Evolutionary conservation across 163 green algal genomes (phyloP).

Genomic region (Prototheca stagnorum): DNA sequence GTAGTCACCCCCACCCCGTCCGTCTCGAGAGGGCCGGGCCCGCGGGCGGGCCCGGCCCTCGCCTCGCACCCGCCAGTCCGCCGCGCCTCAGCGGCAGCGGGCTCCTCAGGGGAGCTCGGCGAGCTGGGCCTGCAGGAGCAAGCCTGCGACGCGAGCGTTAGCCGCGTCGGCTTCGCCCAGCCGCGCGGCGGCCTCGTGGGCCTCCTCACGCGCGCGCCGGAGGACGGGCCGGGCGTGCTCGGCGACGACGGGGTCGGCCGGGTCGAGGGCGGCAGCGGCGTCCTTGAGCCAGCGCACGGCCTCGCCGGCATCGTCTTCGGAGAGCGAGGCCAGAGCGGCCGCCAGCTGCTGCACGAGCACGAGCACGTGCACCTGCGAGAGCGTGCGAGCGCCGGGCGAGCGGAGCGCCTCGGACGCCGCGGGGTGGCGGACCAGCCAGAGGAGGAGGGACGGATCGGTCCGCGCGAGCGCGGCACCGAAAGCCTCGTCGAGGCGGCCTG

Average conservation of each 20-base stretch:
- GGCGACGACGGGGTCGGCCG: constrained; percentile 23
- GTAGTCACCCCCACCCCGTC: too few relatives aligned
- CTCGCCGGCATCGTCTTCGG: constrained; percentile 12
- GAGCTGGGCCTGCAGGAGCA: background rate
- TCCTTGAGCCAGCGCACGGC: constrained; percentile 57
- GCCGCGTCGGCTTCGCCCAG: background rate
- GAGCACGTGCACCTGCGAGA: constrained; percentile 49
- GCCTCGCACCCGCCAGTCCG: background rate
- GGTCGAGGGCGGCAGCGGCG: constrained; percentile 33
- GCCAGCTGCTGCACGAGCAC: constrained; percentile 62
- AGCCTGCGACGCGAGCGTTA: background rate
- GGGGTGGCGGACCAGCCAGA: constrained; percentile 54
- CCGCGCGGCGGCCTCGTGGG: background rate
- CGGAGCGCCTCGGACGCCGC: constrained; percentile 11
- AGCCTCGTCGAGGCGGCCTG: constrained; percentile 47
- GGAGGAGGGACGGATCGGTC: constrained; percentile 39
- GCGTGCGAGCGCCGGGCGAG: too few relatives aligned
- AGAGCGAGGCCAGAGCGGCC: constrained; percentile 31
- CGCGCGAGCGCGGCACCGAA: constrained; percentile 48
- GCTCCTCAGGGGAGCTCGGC: too few relatives aligned
- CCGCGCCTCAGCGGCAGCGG: background rate
- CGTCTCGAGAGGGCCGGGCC: too few relatives aligned
- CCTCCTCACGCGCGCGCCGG: constrained; percentile 13
- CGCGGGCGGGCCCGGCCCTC: too few relatives aligned
- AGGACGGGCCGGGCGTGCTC: constrained; percentile 37